Conservation (phyloP, 108 stramenopile genomes). For the Skeletonema tropicum region DNA sequence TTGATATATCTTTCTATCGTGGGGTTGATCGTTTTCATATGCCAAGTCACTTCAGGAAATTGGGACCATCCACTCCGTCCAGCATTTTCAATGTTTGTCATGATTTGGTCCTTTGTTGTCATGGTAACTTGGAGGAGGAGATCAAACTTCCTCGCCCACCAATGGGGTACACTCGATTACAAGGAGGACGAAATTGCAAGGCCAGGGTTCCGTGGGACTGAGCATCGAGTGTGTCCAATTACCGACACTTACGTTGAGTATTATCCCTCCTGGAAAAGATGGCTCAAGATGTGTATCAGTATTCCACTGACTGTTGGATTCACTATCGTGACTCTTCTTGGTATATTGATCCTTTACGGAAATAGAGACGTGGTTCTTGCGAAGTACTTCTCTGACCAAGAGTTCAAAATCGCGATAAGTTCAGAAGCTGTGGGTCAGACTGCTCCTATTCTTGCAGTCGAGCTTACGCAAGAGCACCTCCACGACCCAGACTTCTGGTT, state of each 20-base stretch:
- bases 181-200: conserved; percentile 92
- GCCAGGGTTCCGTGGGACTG: conserved; percentile 89
- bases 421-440: conserved; percentile 62
- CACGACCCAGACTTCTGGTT: conserved; percentile 86
- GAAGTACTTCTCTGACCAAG: conserved; percentile 62
- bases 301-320: conserved; percentile 81
- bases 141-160: conserved; percentile 80
- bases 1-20: conserved; percentile 71
- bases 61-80: conserved; percentile 86
- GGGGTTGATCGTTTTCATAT: conserved; percentile 77
- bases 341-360: conserved; percentile 85
- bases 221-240: conserved; percentile 63
- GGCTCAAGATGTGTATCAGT: conserved; percentile 81
- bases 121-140: conserved; percentile 90
- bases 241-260: conserved; percentile 81
- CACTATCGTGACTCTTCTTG: conserved; percentile 71
- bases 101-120: conserved; percentile 94
- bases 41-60: conserved; percentile 56
- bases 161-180: conserved; percentile 93
- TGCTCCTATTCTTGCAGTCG: conserved; percentile 56
- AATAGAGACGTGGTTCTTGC: conserved; percentile 87
- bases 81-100: conserved; percentile 73
- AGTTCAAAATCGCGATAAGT: conserved; percentile 55
- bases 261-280: conserved; percentile 87
- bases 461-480: conserved; percentile 63